Evolutionary conservation across 129 eudicot species (phyloP), one percentile per base, ranked within the genome.

Genomic region (Flaveria bidentis): DNA sequence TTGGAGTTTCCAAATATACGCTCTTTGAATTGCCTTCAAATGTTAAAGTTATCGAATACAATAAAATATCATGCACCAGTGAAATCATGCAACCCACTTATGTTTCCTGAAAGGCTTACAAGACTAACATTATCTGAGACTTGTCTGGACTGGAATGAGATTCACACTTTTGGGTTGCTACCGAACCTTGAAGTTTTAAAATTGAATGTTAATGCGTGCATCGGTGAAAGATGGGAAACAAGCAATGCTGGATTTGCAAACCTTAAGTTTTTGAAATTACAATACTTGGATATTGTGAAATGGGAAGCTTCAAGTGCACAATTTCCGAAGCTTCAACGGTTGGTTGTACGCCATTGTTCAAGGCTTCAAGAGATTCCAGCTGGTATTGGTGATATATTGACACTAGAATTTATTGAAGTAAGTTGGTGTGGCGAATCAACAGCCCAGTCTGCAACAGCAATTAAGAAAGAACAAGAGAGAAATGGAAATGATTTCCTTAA

Each of bases 361-460:
- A 39, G 60, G 39, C 82, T 84, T 16, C 36, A 69, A 79, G 82
- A 65, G 72, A 79, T 84, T 49, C 87, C 87, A 10, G 26, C 39
- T 46, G 9, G 61, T 46, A 62, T 76, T 18, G 87, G 76, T 42
- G 82, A 69, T 17, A 75, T 80, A 10, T 46, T 56, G 6, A 20
- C 82, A 15, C 46, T 84, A 45, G 73, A 75, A 39, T 44, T 56
- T 72, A 80, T 84, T 23, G 72, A 76, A 58, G 64, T 79, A 41
- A 55, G 62, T 36, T 78, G 72, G 73, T 74, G 77, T 33, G 46
- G 69, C 0, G 47, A 44, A 42, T 75, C 78, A 64, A 78, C 67
- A 0, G 64, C 51, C 16, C 46, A 41, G 20, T 79, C 84, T 28
- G 82, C 87, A 28, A 60, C 26, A 57, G 70, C 6, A 7, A 84